Percentiles rank a stretch among this genome's conserved stretches.
Evolutionary conservation across 352 stramenopile genomes (phyloP).

Genomic region (Globisporangium iwayamae): DNA sequence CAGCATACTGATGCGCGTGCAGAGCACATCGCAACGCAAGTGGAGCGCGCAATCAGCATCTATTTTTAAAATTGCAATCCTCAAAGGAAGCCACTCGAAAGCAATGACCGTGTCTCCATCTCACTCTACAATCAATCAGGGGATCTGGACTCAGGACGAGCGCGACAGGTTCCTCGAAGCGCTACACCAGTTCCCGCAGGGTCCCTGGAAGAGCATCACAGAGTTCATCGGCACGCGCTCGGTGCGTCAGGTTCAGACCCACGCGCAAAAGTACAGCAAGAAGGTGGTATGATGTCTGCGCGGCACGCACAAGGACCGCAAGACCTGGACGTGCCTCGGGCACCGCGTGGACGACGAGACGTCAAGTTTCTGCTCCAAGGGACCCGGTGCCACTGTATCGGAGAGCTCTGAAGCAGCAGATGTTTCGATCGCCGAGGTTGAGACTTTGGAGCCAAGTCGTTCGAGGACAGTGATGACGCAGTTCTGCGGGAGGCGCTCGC

Average conservation of each 20-base stretch:
- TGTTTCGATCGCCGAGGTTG: neutral
- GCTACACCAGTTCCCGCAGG: conserved; percentile 41
- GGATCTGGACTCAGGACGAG: conserved; percentile 49
- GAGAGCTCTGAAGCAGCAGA: neutral
- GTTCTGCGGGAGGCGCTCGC: neutral
- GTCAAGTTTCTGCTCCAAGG: neutral
- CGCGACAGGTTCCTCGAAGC: conserved; percentile 53
- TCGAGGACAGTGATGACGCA: neutral
- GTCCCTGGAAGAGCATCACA: conserved; percentile 43
- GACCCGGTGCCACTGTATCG: neutral
- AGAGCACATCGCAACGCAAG: neutral
- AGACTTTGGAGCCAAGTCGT: neutral
- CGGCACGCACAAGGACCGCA: conserved; percentile 43
- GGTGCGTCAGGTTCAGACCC: conserved; percentile 15
- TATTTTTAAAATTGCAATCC: neutral
- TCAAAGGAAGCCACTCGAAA: neutral
- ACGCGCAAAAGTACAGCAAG: conserved; percentile 56
- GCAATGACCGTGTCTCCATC: neutral
- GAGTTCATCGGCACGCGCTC: conserved; percentile 41
- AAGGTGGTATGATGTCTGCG: conserved; percentile 65
- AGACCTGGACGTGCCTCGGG: conserved; percentile 31
- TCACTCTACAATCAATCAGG: neutral
- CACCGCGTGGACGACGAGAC: conserved; percentile 53
- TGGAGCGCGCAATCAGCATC: neutral
- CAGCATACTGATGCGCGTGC: too few relatives aligned